Conservation (phyloP, 306 rosid species). For the Cucurbita maxima region DNA sequence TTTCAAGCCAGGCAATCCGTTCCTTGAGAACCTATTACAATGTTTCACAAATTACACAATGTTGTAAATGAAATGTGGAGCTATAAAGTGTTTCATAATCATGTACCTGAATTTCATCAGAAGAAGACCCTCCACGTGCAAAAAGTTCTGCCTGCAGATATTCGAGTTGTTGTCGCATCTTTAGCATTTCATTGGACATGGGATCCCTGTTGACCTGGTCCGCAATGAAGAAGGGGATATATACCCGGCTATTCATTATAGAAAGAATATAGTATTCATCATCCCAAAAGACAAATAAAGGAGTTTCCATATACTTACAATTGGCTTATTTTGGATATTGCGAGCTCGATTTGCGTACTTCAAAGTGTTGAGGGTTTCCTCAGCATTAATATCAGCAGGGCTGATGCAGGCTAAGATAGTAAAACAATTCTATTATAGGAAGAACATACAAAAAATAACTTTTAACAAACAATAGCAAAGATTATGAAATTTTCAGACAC, state of each 20-base stretch:
- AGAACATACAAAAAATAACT: not conserved
- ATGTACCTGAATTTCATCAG: conserved; percentile 87
- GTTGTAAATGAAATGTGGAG: not conserved
- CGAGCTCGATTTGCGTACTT: conserved; percentile 99
- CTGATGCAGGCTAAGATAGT: conserved; percentile 82
- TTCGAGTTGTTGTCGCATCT: conserved; percentile 96
- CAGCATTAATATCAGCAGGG: conserved; percentile 98
- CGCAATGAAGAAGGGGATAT: conserved; percentile 10
- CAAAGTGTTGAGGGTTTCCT: conserved; percentile 97
- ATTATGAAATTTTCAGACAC: not conserved
- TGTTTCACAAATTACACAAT: not conserved
- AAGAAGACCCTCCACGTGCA: conserved; percentile 74
- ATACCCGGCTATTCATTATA: conserved; percentile 5
- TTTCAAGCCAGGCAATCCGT: conserved; percentile 93
- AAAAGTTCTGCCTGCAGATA: conserved; percentile 95
- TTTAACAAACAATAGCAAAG: not conserved
- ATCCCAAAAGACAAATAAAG: not conserved
- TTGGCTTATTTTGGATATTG: conserved; percentile 90
- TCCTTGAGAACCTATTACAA: conserved; percentile 76
- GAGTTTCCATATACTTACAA: conserved; percentile 41
- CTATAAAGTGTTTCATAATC: not conserved
- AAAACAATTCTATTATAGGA: not conserved
- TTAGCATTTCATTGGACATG: conserved; percentile 90
- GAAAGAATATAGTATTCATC: not conserved
- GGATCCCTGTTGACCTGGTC: conserved; percentile 91